Evolutionary conservation across 768 basidiomycete species (phyloP), one percentile per base, ranked within the genome.

Genomic region (Myochromella boudieri): DNA sequence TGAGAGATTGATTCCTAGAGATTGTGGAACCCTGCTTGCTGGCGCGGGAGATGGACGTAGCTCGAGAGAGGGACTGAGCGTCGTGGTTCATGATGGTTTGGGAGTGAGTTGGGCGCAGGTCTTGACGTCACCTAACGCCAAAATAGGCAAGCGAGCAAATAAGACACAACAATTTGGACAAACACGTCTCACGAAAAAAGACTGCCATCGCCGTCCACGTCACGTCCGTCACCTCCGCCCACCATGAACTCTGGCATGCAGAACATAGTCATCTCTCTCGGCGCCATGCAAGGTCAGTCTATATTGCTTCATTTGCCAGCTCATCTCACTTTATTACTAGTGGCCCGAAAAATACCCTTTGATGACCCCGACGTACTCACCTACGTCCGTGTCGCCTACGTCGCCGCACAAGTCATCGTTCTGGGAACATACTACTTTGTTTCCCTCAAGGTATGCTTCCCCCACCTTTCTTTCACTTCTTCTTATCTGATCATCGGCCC

Each of bases 341-440:
- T 97, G 64, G 94, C 94, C 56, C 83, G 90, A 55, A 88, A 83
- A 68, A 84, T 98, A 53, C 86, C 91, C 22, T 92, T 97, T 55
- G 91, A 95, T 33, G 84, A 97, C 69, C 91, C 92, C 6, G 69
- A 84, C 45, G 76, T 88, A 29, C 81, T 97, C 55, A 71, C 74
- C 62, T 90, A 88, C 60, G 88, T 94, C 47, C 87, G 95, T 38
- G 72, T 88, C 36, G 91, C 81, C 21, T 98, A 98, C 63, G 81
- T 90, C 48, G 63, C 75, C 15, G 77, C 82, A 11, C 94, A 97
- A 68, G 60, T 82, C 52, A 44, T 90, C 60, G 77, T 85, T 12
- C 67, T 97, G 36, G 84, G 67, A 28, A 66, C 80, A 15, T 97
- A 95, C 76, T 95, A 87, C 76, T 93, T 78, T 58, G 73, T 85